A percentile compares a stretch with the other conserved stretches of the same genome.
phyloP scores from a whole-genome alignment of 352 stramenopile genomes.

The Pythium myriotylum region DNA sequence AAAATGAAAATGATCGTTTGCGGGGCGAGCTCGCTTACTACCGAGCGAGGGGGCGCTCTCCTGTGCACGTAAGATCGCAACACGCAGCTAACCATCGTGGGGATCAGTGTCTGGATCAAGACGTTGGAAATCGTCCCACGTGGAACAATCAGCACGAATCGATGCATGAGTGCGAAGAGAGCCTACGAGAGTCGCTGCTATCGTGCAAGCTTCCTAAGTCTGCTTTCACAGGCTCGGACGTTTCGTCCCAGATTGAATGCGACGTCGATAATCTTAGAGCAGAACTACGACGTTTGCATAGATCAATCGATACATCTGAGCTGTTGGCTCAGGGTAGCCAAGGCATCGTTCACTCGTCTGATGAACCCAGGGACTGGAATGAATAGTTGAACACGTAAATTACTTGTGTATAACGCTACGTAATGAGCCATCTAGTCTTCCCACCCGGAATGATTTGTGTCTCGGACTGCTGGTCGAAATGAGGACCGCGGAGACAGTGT shows the following conservation, averaged over 20 bases:
- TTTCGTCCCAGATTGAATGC: slow-evolving; percentile 24
- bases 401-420: no score
- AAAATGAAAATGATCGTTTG: slow-evolving; percentile 25
- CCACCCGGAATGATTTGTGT: background rate
- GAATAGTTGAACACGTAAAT: no score
- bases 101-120: background rate
- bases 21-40: slow-evolving; percentile 22
- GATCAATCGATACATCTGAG: slow-evolving; percentile 24
- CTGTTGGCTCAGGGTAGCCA: background rate
- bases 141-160: background rate
- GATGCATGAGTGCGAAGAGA: background rate
- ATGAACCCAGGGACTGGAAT: no score
- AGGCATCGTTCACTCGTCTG: no score
- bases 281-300: slow-evolving; percentile 27
- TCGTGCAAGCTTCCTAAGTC: slow-evolving; percentile 22
- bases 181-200: slow-evolving; percentile 17
- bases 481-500: slow-evolving; percentile 17
- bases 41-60: slow-evolving; percentile 18
- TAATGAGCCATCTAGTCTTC: no score
- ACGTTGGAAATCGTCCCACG: slow-evolving; percentile 13
- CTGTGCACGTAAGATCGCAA: slow-evolving; percentile 4
- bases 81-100: background rate
- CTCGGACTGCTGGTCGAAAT: background rate
- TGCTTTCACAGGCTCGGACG: slow-evolving; percentile 18
- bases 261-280: slow-evolving; percentile 24